Base-by-base conservation (phyloP, 345 rosid species). In the Eutrema yunnanense region DNA sequence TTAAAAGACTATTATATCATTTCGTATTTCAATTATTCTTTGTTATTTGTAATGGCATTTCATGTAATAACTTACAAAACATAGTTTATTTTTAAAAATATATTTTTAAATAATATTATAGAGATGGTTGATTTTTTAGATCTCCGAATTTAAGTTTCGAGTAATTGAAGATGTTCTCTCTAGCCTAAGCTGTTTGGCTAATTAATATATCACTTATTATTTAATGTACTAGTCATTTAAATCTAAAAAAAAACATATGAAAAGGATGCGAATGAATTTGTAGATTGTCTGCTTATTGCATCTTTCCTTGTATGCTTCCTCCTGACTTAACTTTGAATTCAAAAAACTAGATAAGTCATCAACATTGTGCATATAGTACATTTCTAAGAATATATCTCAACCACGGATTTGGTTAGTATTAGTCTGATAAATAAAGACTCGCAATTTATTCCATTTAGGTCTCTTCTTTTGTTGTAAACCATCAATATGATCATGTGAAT, bases 261-360 rank as follows among this genome's bases (percentile, higher is more conserved):
- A 68, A 62, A 61, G 37, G 12, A 75, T 61, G 46, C 30, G 16
- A 37, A 61, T n/a, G 37, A 52, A 14, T 37, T 74, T 61, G 36
- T 68, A 27, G 7, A 51, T 36, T 16, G 42, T 46, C 46, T 27
- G 55, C 26, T 27, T 44, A 13, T 62, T 36, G 4, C 8, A 30
- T 61, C 12, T 62, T 67, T 75, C 52, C 44, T 16, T 30, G 58
- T 74, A 53, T 68, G 64, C 70, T 68, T 69, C 74, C 44, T 69
- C 13, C 6, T 12, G 37, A 27, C 51, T 53, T 69, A 46, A 30
- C 65, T 61, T 75, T 68, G 65, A 75, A 75, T 75, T 53, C 69
- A 68, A 37, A 62, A 37, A 53, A 68, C 64, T 14, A 50, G 34
- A 52, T 67, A 41, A 42, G 73, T 43, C 78, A 51, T 67, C 62